Base-by-base conservation (phyloP, 345 rosid genomes). In the Brassica juncea region DNA sequence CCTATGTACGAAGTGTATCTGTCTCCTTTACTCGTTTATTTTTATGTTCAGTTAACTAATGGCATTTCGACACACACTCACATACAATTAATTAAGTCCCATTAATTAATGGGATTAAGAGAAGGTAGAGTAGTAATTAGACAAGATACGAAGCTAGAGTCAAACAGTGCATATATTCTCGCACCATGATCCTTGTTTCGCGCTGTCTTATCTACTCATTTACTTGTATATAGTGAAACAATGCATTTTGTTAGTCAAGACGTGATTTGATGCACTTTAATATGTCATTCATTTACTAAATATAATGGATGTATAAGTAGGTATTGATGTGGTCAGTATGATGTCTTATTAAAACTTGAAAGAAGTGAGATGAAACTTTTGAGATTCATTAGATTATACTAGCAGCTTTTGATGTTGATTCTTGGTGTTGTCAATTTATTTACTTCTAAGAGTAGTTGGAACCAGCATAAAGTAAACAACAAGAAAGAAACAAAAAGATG, bases 121-220 rank as follows among this genome's bases (percentile, higher is more conserved):
- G 8, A 15, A 35, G 68, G 30, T 44, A 31, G 21, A 72, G 8
- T 42, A 6, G 68, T 72, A 72, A 58, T 31, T 44, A 66, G 0
- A 12, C 0, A 70, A 0, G 28, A 67, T 62, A 2, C 8, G 44
- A 63, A 73, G 68, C 44, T 61, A 10, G 66, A 60, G 79, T 74
- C 79, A 74, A 80, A 80, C 39, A 70, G 63, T 80, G 78, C 83
- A 80, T 69, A 80, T 80, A 75, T 80, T 64, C 83, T 70, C 68
- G 76, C 80, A 75, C 80, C 75, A 62, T 44, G 47, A 80, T 74
- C 83, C 83, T 70, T 49, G 78, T 68, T 80, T 80, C 60, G 71
- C 83, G 83, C 83, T 70, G 72, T 61, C 70, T 74, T 63, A 58
- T 72, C 63, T 78, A 65, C 27, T 78, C 47, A 71, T 58, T 5